Conservation (phyloP, 2,329 filamentous ascomycete species). For the Phaeomoniella chlamydospora region DNA sequence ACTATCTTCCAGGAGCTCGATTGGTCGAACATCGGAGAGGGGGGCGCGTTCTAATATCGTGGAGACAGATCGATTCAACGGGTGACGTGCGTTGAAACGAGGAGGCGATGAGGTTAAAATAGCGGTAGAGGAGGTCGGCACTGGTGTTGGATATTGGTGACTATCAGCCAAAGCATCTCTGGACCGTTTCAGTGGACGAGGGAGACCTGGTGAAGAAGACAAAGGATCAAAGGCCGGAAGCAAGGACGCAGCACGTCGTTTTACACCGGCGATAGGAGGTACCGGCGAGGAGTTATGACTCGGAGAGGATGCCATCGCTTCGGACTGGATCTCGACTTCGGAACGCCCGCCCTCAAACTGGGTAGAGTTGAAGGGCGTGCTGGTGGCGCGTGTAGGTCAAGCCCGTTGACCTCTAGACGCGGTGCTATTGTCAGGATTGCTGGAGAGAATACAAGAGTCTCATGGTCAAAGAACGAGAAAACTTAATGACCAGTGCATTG, state of each 20-base stretch:
- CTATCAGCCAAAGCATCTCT: conserved; percentile 25
- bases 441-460: conserved; percentile 4
- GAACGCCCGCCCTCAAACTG: not conserved
- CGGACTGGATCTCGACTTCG: not conserved
- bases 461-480: too few relatives aligned
- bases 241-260: conserved; percentile 29
- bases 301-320: conserved; percentile 23
- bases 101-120: conserved; percentile 80
- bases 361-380: conserved; percentile 13
- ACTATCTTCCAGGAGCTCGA: conserved; percentile 69
- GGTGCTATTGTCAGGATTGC: conserved; percentile 1
- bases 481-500: too few relatives aligned
- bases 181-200: conserved; percentile 31
- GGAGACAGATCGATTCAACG: conserved; percentile 48
- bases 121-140: conserved; percentile 86
- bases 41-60: conserved; percentile 66
- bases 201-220: conserved; percentile 31
- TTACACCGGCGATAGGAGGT: conserved; percentile 20
- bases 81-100: conserved; percentile 32
- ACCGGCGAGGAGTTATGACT: conserved; percentile 7
- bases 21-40: conserved; percentile 65
- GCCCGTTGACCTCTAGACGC: conserved; percentile 1
- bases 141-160: conserved; percentile 74
- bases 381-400: conserved; percentile 7
- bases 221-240: conserved; percentile 35